Evolutionary conservation across 257 asterid genomes (phyloP), one percentile per base, ranked within the genome.

Genomic region (Solanum lycopersicoides): DNA sequence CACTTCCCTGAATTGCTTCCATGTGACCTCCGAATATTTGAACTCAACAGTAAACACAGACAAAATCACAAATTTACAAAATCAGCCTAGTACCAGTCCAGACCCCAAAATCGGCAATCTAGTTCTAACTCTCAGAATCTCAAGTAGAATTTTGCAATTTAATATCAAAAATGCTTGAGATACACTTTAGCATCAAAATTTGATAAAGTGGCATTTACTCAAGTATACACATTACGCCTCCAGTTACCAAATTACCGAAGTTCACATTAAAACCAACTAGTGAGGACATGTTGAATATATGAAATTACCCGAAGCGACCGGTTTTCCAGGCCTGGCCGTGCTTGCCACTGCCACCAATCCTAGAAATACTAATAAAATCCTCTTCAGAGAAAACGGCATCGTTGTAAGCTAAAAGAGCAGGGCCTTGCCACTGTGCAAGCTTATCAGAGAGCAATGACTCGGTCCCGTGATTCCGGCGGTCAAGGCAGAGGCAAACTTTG

Each of bases 371-470:
- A 68, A 89, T 91, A 89, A 96, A 96, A 93, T 96, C 99, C 88
- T 96, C 98, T 87, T 96, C 97, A 68, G 95, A 92, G 91, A 96
- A 96, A 73, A 93, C 94, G 15, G 98, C 99, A 69, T 96, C 95
- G 88, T 96, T 96, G 89, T 92, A 96, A 21, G 96, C 98, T 92
- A 96, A 86, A 30, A 96, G 93, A 4, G 99, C 93, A 20, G 99
- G 98, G 10, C 99, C 99, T 91, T 96, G 99, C 97, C 98, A 96
- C 93, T 92, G 95, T 2, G 95, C 94, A 35, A 96, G 94, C 85
- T 90, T 85, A 74, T 91, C 93, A 23, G 98, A 93, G 42, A 96
- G 93, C 84, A 96, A 92, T 53, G 98, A 94, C 25, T 92, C 89
- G 35, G 90, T 89, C 68, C 90, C 92, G 83, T 96, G 99, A 30